phyloP scores from a whole-genome alignment of 352 stramenopile genomes.

The Phytophthora sojae region DNA sequence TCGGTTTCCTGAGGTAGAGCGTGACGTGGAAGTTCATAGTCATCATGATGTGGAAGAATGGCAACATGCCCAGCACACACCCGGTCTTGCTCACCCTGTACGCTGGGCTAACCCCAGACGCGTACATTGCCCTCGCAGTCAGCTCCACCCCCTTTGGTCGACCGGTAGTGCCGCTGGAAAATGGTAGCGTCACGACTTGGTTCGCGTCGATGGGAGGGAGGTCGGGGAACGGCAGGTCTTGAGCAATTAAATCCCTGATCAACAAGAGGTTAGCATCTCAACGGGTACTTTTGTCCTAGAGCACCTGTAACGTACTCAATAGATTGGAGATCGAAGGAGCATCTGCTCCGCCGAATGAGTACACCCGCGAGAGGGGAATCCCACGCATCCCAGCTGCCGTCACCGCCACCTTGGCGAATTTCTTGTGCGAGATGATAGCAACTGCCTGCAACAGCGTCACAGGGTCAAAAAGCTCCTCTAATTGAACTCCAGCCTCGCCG shows the following conservation, averaged over 20 bases:
- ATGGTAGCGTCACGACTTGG: constrained; percentile 70
- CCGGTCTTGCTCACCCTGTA: constrained; percentile 43
- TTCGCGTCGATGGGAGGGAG: constrained; percentile 24
- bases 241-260: constrained; percentile 57
- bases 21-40: constrained; percentile 72
- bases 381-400: not conserved
- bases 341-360: constrained; percentile 28
- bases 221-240: constrained; percentile 21
- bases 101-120: constrained; percentile 66
- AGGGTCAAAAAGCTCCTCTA: not conserved
- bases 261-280: not conserved
- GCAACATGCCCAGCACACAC: constrained; percentile 58
- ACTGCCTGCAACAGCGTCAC: not conserved
- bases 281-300: not conserved
- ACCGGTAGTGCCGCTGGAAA: constrained; percentile 93
- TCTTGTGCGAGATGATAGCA: not conserved
- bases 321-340: constrained; percentile 2
- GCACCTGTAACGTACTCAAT: constrained; percentile 32
- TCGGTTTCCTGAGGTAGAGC: constrained; percentile 61
- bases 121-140: constrained; percentile 81
- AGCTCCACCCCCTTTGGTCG: constrained; percentile 91
- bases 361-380: constrained; percentile 20
- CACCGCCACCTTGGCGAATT: not conserved
- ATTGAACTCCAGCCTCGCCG: not conserved
- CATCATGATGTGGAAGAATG: constrained; percentile 94